Evolutionary conservation across 345 rosid species (phyloP), one percentile per base, ranked within the genome.

Genomic region (Salix suchowensis): DNA sequence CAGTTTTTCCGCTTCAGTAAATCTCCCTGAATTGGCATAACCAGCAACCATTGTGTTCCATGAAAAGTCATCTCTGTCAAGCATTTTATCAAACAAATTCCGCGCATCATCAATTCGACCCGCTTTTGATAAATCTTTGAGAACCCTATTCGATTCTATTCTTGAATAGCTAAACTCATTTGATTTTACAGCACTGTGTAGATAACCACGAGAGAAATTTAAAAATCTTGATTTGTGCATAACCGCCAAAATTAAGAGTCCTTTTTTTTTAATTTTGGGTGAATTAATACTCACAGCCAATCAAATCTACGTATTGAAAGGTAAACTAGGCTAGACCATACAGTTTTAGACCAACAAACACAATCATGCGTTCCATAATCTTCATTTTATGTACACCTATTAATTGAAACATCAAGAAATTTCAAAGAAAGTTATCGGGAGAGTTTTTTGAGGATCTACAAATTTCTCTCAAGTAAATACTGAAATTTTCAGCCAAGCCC

Each of bases 1-100:
- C 44, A 93, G 55, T 23, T 72, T 65, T 28, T 74, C 71, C 5
- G 96, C 99, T 77, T 91, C 98, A 48, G 23, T 15, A 5, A 93
- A 81, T 76, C 88, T 80, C 15, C 99, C 94, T 6, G 90, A 88
- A 65, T 46, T 75, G 30, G 94, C 88, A 83, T 91, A 96, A 66
- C 90, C 97, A 70, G 89, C 85, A 60, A 91, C 80, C 90, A 96
- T 89, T 2, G 93, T 91, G 84, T 96, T 96, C 98, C 98, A 93
- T 1, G 97, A 67, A 80, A 86, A 91, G 67, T 89, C 90, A 54
- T 93, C 97, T 74, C 84, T 87, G 0, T 88, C 86, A 11, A 82
- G 81, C 89, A 91, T 89, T 88, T 84, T 78, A 58, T 91, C 94
- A 86, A 90, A 93, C 92, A 91, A 2, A 21, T 85, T 82, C 80